Evolutionary conservation across 805 yeast genomes (phyloP).

Genomic region (Lipomyces japonicus): DNA sequence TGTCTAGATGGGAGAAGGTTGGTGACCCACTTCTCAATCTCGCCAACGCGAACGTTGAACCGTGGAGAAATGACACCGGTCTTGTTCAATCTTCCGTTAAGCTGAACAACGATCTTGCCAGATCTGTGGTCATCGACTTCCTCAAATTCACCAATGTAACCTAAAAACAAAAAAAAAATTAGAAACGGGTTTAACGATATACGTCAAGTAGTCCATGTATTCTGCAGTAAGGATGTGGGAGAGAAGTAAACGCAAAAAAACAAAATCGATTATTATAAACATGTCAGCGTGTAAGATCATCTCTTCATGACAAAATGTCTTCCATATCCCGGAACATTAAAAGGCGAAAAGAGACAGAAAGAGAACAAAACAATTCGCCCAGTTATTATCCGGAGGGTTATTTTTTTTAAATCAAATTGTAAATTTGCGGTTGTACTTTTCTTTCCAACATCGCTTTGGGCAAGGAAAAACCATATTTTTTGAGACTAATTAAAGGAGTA

Average conservation of each 20-base stretch:
- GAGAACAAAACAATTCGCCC: slow-evolving; percentile 81
- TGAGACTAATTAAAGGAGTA: not conserved
- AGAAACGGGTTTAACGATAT: too few species aligned
- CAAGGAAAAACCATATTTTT: too few species aligned
- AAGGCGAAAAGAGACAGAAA: slow-evolving; percentile 89
- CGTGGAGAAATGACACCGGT: slow-evolving; percentile 99
- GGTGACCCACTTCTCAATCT: slow-evolving; percentile 97
- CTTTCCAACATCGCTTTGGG: not conserved
- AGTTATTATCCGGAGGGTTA: slow-evolving; percentile 86
- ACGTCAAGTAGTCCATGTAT: too few species aligned
- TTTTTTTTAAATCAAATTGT: not conserved
- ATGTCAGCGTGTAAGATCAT: slow-evolving; percentile 40
- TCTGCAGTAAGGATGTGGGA: slow-evolving; percentile 20
- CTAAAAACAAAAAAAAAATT: slow-evolving; percentile 29
- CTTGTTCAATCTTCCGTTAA: slow-evolving; percentile 97
- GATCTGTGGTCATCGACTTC: slow-evolving; percentile 99
- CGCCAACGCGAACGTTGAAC: slow-evolving; percentile 92
- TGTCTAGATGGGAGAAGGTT: slow-evolving; percentile 99
- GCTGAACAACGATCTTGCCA: slow-evolving; percentile 93
- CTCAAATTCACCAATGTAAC: slow-evolving; percentile 97
- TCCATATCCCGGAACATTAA: slow-evolving; percentile 92
- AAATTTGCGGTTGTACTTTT: not conserved
- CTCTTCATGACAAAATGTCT: slow-evolving; percentile 29
- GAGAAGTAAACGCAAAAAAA: slow-evolving; percentile 39
- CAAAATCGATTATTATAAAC: slow-evolving; percentile 14